Conservation (phyloP, 441 rosid genomes). For the Erodium moschatum region DNA sequence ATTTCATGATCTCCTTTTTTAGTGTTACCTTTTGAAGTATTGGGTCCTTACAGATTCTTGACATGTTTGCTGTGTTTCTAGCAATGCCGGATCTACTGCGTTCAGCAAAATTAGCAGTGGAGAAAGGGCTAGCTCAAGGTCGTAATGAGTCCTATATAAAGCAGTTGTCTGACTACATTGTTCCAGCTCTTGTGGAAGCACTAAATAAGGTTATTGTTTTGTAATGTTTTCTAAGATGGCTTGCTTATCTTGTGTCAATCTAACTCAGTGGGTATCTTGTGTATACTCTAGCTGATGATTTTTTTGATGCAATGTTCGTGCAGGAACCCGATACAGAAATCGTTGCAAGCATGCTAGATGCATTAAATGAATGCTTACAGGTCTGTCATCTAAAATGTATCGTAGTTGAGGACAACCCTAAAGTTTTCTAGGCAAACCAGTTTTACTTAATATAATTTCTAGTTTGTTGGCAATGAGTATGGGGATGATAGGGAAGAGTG, state of each 20-base stretch:
- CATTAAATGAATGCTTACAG: slow-evolving; percentile 94
- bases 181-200: slow-evolving; percentile 92
- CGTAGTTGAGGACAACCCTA: no score
- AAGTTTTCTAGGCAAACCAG: no score
- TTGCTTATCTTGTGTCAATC: slow-evolving; percentile 10
- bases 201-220: slow-evolving; percentile 63
- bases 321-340: slow-evolving; percentile 99
- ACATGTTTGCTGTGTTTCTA: slow-evolving; percentile 20
- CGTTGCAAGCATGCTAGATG: slow-evolving; percentile 89
- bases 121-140: slow-evolving; percentile 79
- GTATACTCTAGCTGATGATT: slow-evolving; percentile 9
- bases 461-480: no score
- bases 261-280: neutral
- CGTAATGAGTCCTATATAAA: slow-evolving; percentile 78
- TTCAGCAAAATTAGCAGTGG: slow-evolving; percentile 92
- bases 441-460: no score
- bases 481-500: no score
- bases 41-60: neutral
- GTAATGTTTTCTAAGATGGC: neutral
- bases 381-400: slow-evolving; percentile 24
- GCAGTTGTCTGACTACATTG: slow-evolving; percentile 81
- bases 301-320: slow-evolving; percentile 22
- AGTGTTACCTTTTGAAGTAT: neutral
- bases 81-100: slow-evolving; percentile 97
- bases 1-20: no score